Percentiles rank a stretch among this genome's conserved stretches.
These are phyloP conservation scores for Rosa chinensis DNA, from an alignment of 306 rosid species.

Conservation along the genomic window DNA sequence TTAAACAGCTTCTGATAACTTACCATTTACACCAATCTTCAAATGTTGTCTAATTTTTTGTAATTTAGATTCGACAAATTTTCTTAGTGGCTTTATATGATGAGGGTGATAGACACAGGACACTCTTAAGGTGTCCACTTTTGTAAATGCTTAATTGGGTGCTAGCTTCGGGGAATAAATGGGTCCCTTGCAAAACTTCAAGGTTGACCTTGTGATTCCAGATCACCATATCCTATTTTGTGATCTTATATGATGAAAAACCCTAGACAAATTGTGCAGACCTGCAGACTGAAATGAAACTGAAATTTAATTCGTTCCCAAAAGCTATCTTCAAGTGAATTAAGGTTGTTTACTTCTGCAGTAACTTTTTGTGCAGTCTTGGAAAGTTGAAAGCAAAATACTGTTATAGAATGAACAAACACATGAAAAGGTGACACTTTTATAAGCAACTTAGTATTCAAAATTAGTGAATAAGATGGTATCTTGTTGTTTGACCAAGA, in stretches of 20 bases:
- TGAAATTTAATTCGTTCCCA: background rate
- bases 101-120: background rate
- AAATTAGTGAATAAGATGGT: too few species aligned
- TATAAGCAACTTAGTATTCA: too few species aligned
- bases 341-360: background rate
- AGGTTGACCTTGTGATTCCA: background rate
- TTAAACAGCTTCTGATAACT: slow-evolving; percentile 2
- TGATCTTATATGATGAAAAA: background rate
- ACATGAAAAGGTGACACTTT: too few species aligned
- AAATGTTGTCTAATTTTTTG: background rate
- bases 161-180: background rate
- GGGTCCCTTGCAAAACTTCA: background rate
- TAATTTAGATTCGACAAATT: background rate
- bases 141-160: slow-evolving; percentile 2
- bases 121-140: slow-evolving; percentile 5
- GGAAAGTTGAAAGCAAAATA: background rate
- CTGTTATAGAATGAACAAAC: too few species aligned
- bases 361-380: background rate
- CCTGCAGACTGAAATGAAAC: background rate
- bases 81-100: background rate
- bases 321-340: background rate
- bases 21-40: background rate
- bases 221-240: background rate
- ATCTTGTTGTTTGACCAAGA: too few species aligned
- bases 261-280: background rate